Evolutionary conservation across 1,139 yeast genomes (phyloP), one percentile per base, ranked within the genome.

Genomic region (Geotrichum candidum): DNA sequence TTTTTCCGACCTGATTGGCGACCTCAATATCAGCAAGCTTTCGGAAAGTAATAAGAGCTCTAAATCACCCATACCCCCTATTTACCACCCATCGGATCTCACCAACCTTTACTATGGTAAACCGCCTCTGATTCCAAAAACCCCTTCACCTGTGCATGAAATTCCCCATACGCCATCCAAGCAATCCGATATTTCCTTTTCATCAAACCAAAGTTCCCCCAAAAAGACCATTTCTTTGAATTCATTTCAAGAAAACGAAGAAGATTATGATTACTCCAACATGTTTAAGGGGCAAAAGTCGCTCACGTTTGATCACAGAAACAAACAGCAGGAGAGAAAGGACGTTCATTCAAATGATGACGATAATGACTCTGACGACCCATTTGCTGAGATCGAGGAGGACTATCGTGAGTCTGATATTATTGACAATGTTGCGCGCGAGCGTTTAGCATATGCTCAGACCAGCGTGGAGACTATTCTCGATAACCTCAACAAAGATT

Each of bases 1-100:
- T 45, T 70, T 65, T 60, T 68, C 71, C 7, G 74, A 70, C 57
- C 60, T 71, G 11, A 65, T 66, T 38, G 74, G 73, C 23, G 72
- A 69, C 13, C 60, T 71, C 23, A 65, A 70, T 56, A 54, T 69
- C 13, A 61, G 63, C 27, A 65, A 67, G 48, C 59, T 68, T 1
- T 65, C 62, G 53, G 57, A 51, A 5, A 53, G 45, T n/a, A 54
- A 53, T 11, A 51, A 35, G 27, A 54, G 38, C 38, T 29, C 52
- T 27, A 61, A 33, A 46, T 50, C 23, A 13, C 54, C 33, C 33
- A 58, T 13, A 45, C 57, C 56, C 56, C 59, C 54, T 18, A 18
- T 18, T 22, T 56, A 59, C 48, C 53, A 45, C 25, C 61, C 61
- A 7, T 53, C 58, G 6, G 59, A 59, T 23, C 45, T 56, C 7